phyloP scores from a whole-genome alignment of 177 flowering plant genomes.

The Vitis hybrid region DNA sequence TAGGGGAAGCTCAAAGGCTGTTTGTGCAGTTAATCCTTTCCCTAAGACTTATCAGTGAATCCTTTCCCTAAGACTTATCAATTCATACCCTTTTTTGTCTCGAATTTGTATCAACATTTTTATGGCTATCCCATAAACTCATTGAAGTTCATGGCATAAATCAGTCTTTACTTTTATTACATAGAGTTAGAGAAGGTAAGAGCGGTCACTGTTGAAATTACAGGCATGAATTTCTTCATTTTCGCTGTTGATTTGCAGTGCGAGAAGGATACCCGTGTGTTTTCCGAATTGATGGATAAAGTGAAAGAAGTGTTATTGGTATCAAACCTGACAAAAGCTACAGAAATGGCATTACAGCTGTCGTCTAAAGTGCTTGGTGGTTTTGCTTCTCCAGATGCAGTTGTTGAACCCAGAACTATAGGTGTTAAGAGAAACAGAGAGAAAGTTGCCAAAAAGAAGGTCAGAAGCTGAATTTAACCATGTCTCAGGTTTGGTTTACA shows the following conservation, averaged over 20 bases:
- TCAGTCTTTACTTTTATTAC: no score
- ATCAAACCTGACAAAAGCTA: constrained; percentile 22
- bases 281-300: constrained; percentile 23
- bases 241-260: constrained; percentile 28
- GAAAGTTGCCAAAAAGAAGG: neutral
- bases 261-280: constrained; percentile 23
- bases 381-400: constrained; percentile 6
- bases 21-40: no score
- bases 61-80: no score
- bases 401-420: neutral
- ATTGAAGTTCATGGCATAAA: no score
- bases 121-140: no score
- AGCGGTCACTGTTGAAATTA: no score
- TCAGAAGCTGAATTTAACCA: neutral
- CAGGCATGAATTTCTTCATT: neutral
- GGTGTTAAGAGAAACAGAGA: constrained; percentile 22
- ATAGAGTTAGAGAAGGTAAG: no score
- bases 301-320: constrained; percentile 31
- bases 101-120: no score
- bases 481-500: neutral
- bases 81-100: no score
- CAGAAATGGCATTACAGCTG: constrained; percentile 25
- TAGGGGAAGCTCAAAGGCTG: no score
- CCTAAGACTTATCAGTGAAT: no score
- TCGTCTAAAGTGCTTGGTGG: constrained; percentile 15